Conservation (phyloP, 805 yeast genomes). For the Metschnikowia orientalis region DNA sequence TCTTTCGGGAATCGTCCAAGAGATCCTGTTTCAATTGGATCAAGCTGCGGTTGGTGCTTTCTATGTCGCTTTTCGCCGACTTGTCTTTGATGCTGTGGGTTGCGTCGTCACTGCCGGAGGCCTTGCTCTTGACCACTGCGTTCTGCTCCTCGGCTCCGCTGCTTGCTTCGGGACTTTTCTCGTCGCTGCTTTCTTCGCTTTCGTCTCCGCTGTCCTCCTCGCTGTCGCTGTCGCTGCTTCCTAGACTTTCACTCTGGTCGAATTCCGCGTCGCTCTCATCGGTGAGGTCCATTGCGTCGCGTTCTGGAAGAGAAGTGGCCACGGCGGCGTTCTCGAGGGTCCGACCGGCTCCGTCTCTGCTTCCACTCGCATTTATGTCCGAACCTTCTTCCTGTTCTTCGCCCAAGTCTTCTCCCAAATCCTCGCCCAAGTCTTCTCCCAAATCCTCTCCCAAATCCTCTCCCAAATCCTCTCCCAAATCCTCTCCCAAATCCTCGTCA, state of each 20-base stretch:
- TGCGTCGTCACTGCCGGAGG: conserved; percentile 26
- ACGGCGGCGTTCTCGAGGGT: no score
- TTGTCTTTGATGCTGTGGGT: conserved; percentile 23
- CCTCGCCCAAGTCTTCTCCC: conserved; percentile 28
- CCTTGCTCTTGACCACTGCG: no score
- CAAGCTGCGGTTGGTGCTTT: conserved; percentile 6
- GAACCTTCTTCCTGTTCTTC: no score
- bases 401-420: conserved; percentile 17
- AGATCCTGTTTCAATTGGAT: conserved; percentile 17
- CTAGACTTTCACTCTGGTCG: conserved; percentile 11
- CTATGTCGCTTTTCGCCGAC: conserved; percentile 15
- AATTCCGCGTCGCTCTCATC: conserved; percentile 8
- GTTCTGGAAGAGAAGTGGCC: no score
- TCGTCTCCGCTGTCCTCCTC: conserved; percentile 18
- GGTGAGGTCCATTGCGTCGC: no score
- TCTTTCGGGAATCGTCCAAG: conserved; percentile 12
- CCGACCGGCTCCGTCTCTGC: no score
- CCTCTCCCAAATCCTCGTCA: conserved; percentile 9
- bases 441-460: conserved; percentile 16
- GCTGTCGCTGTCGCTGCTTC: conserved; percentile 26
- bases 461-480: not conserved
- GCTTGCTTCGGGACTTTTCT: conserved; percentile 11
- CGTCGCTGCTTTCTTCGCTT: conserved; percentile 9
- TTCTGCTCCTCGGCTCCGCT: not conserved
- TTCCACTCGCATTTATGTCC: no score